phyloP scores from a whole-genome alignment of 73 alveolate species.

The Tetrahymena malaccensis region DNA sequence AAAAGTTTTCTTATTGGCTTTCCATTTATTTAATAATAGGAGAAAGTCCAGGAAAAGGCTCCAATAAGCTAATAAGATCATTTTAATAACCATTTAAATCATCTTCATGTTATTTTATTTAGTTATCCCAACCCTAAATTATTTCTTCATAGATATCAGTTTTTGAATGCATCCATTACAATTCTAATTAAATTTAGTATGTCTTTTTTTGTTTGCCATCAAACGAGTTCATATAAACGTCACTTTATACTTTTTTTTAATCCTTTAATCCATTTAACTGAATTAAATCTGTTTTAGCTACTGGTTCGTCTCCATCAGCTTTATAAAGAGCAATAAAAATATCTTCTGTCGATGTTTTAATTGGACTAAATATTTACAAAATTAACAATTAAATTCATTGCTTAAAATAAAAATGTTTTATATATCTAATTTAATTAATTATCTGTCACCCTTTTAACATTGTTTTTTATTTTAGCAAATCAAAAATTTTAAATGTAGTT shows the following conservation, averaged over 20 bases:
- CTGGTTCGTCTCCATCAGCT: not conserved
- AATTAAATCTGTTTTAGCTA: not conserved
- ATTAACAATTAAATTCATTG: not conserved
- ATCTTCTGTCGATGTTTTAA: not conserved
- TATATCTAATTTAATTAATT: no score
- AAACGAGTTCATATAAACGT: not conserved
- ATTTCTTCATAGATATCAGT: not conserved
- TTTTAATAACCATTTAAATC: not conserved
- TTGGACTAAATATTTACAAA: not conserved
- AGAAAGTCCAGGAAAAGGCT: not conserved
- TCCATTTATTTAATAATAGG: not conserved
- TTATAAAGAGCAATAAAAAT: not conserved
- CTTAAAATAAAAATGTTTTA: not conserved
- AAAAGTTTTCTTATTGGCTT: not conserved
- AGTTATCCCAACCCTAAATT: not conserved
- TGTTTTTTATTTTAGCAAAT: no score
- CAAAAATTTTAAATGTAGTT: no score
- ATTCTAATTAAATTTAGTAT: not conserved
- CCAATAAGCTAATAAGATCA: not conserved
- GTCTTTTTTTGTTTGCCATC: not conserved
- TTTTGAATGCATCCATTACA: not conserved
- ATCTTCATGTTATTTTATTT: not conserved
- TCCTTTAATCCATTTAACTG: not conserved
- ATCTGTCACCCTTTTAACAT: no score
- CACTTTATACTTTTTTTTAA: not conserved